phyloP scores from a whole-genome alignment of 352 stramenopile genomes.

The Peronospora belbahrii region DNA sequence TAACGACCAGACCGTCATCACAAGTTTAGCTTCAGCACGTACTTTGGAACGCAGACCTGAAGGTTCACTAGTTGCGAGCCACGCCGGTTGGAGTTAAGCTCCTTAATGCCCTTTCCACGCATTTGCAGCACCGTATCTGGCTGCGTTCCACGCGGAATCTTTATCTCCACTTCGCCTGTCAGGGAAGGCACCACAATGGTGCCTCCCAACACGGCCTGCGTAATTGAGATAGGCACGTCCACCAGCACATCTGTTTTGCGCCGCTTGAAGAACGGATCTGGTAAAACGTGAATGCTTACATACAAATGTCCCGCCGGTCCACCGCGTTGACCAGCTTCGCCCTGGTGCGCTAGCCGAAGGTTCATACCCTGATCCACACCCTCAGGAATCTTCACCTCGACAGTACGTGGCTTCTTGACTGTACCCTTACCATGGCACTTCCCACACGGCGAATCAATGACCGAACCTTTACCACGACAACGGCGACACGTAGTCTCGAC shows the following conservation, averaged over 20 bases:
- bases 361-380: constrained; percentile 96
- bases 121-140: constrained; percentile 94
- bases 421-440: constrained; percentile 73
- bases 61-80: constrained; percentile 97
- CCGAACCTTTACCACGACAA: constrained; percentile 70
- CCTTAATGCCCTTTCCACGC: constrained; percentile 93
- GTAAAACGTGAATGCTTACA: constrained; percentile 90
- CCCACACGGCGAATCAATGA: constrained; percentile 77
- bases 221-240: constrained; percentile 90
- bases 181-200: constrained; percentile 95
- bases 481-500: constrained; percentile 82
- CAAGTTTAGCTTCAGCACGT: constrained; percentile 20
- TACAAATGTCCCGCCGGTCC: constrained; percentile 90
- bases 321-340: constrained; percentile 77
- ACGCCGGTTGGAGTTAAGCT: constrained; percentile 87
- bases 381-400: constrained; percentile 91
- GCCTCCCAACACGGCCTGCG: constrained; percentile 89
- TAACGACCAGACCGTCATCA: not conserved
- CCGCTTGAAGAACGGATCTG: constrained; percentile 94
- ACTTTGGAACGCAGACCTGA: constrained; percentile 93
- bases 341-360: constrained; percentile 89
- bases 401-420: constrained; percentile 87
- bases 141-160: constrained; percentile 92
- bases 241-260: constrained; percentile 92
- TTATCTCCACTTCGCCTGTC: constrained; percentile 95